Base-by-base conservation (phyloP, 345 rosid genomes). In the Boechera divaricarpa region DNA sequence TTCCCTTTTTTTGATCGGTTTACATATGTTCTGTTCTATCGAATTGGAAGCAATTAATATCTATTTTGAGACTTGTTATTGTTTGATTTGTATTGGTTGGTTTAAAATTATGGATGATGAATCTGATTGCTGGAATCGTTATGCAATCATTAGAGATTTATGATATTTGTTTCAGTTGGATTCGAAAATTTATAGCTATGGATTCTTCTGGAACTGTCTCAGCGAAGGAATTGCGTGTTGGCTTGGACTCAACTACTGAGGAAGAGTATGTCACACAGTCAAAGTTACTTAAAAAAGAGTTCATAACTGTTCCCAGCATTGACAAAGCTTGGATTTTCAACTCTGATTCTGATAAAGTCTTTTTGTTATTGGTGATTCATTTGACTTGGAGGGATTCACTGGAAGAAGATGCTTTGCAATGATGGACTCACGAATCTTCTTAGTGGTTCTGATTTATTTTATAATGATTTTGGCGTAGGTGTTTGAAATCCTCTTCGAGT, bases 261-360 rank as follows among this genome's bases (percentile, higher is more conserved):
- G 93, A 88, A 63, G 96, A 85, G 38, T 90, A 85, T 84, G 89
- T 73, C 24, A 81, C 84, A 21, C 91, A 84, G 67, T 95, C 98
- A 49, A 87, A 86, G 76, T 73, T 91, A 66, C 93, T 16, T 16
- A 16, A 16, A 16, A 16, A 16, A 16, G 97, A 95, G 59, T 95
- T 92, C 77, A 64, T 57, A 13, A 75, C 24, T 36, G 86, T 92
- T 47, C 76, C 93, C 52, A 86, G 64, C 74, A 84, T 18, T 18
- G 21, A 18, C 21, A 18, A 18, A 18, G 21, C 21, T 18, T 18
- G 16, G 16, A 16, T 16, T 16, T 16, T 16, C 16, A 16, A 16
- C 16, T 16, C 16, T 16, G 16, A 16, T 16, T 16, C 16, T 16
- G 16, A 16, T 16, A 16, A 16, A 16, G 16, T 16, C 16, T 16